Base-by-base conservation (phyloP, 495 filamentous ascomycete species). In the Podospora bellae-mahoneyi region DNA sequence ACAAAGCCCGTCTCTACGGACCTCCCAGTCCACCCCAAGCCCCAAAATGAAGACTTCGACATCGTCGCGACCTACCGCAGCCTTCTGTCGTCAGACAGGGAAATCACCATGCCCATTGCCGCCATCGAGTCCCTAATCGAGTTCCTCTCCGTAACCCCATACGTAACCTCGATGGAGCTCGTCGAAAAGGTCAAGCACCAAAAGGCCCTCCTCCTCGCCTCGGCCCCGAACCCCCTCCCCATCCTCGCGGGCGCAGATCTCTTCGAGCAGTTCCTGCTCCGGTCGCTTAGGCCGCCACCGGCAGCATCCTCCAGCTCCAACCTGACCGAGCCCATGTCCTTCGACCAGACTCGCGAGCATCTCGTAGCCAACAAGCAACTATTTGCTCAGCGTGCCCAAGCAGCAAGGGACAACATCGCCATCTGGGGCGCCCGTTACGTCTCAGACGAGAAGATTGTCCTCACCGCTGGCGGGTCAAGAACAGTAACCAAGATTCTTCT, bases 201-300 rank as follows among this genome's bases (percentile, higher is more conserved):
- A 67, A 77, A 76, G 64, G 92, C 91, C 67, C 77, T 82, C 9
- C 86, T 88, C 69, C 85, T 99, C 67, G 80, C 81, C 64, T 84
- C 88, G 16, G 88, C 94, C 56, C 82, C 91, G 3, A 98, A 99
- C 79, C 91, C 94, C 16, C 92, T 98, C 69, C 90, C 94, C 28
- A 85, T 97, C 23, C 92, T 91, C 44, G 95, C 96, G 62, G 95
- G 95, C 72, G 97, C 94, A 72, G 94, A 97, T 77, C 85, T 97
- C 66, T 98, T 98, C 83, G 93, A 95, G 77, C 89, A 93, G 74
- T 99, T 94, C 79, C 87, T 99, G 60, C 90, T 96, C 66, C 72
- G 76, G 66, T 81, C 80, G 76, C 81, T 84, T 76, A 83, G 80
- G 76, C 78, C 81, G 81, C 79, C 71, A 55, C 54, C 75, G 67